These are phyloP conservation scores for Thoreauomyces humboldtii DNA, from an alignment of 192 early-diverging fungal species.

Conservation along the genomic window DNA sequence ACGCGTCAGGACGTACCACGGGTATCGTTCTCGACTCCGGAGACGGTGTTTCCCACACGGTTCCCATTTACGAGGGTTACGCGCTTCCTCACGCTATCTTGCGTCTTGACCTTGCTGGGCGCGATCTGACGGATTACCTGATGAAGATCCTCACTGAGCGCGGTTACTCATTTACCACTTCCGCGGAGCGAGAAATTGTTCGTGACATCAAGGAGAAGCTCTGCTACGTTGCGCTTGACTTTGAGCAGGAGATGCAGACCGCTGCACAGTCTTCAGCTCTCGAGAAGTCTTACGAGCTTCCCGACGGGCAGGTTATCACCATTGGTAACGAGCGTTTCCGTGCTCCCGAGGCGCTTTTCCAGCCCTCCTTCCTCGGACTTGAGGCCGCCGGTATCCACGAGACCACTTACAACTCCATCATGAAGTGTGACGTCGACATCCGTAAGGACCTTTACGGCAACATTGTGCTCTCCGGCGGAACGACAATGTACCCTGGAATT, in stretches of 20 bases:
- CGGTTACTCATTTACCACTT: slow-evolving; percentile 57
- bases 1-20: slow-evolving; percentile 60
- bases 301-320: slow-evolving; percentile 71
- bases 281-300: slow-evolving; percentile 97
- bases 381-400: slow-evolving; percentile 95
- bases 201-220: slow-evolving; percentile 68
- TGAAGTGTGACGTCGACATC: slow-evolving; percentile 97
- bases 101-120: slow-evolving; percentile 58
- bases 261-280: slow-evolving; percentile 86
- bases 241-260: slow-evolving; percentile 96
- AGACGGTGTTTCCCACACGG: slow-evolving; percentile 63
- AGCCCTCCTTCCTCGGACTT: slow-evolving; percentile 67
- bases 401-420: slow-evolving; percentile 95
- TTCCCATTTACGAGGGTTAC: slow-evolving; percentile 66
- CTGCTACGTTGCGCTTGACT: slow-evolving; percentile 96
- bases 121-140: slow-evolving; percentile 46
- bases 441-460: slow-evolving; percentile 94
- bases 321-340: slow-evolving; percentile 63
- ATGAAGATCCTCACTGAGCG: slow-evolving; percentile 60
- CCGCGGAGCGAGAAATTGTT: slow-evolving; percentile 60
- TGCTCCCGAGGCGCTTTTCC: slow-evolving; percentile 60
- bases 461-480: slow-evolving; percentile 95
- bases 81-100: slow-evolving; percentile 45
- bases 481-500: slow-evolving; percentile 98
- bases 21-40: slow-evolving; percentile 63